A percentile compares a stretch with the other conserved stretches of the same genome.
Evolutionary conservation across 2,329 filamentous ascomycete species (phyloP).

Genomic region (Fusarium keratoplasticum): DNA sequence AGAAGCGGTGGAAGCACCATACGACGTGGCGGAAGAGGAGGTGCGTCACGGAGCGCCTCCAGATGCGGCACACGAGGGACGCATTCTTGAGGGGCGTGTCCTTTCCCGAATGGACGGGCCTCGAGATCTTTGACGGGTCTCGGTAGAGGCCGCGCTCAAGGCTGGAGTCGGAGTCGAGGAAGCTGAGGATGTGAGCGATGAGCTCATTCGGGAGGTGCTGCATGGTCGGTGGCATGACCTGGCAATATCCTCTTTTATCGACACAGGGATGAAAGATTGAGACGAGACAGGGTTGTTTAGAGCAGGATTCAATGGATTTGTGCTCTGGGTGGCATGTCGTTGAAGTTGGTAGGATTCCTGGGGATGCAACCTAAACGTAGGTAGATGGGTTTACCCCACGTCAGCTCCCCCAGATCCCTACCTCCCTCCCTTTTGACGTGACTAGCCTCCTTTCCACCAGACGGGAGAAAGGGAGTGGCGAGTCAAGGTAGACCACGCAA

Average conservation of each 20-base stretch:
- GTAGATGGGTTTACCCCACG: neutral
- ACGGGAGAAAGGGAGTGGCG: neutral
- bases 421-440: neutral
- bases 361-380: neutral
- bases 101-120: constrained; percentile 25
- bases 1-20: constrained; percentile 53
- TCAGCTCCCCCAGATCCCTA: neutral
- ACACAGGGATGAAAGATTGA: neutral
- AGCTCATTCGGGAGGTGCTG: constrained; percentile 70
- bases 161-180: constrained; percentile 62
- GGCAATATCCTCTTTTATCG: neutral
- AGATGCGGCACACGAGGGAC: constrained; percentile 64
- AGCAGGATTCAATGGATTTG: neutral
- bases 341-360: neutral
- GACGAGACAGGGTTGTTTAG: neutral
- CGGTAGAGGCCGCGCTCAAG: constrained; percentile 62
- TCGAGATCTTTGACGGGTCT: constrained; percentile 55
- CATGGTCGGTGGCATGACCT: constrained; percentile 29
- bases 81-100: constrained; percentile 64
- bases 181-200: constrained; percentile 66
- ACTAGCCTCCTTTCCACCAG: neutral
- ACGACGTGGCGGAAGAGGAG: constrained; percentile 68
- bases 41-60: constrained; percentile 64
- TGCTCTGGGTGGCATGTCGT: neutral
- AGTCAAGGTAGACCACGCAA: neutral